phyloP scores from a whole-genome alignment of 1,284 basidiomycete species.

The Cryptococcus amylolentus region DNA sequence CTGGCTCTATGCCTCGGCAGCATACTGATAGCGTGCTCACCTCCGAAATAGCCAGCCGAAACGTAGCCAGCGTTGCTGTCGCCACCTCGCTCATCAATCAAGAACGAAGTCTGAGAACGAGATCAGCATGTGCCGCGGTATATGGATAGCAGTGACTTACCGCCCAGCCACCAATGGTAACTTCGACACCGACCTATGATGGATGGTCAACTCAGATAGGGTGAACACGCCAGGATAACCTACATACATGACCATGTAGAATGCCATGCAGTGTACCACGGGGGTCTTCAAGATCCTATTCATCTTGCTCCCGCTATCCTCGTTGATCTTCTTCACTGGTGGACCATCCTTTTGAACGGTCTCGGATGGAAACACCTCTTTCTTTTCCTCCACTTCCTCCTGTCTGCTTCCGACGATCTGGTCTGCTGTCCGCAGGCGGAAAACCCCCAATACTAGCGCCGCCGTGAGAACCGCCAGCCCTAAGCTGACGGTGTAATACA shows the following conservation, averaged over 20 bases:
- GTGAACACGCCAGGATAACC: background rate
- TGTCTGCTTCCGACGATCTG: slow-evolving; percentile 36
- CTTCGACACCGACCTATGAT: slow-evolving; percentile 39
- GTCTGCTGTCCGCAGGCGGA: slow-evolving; percentile 59
- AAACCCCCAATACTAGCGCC: slow-evolving; percentile 53
- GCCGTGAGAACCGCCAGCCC: slow-evolving; percentile 57
- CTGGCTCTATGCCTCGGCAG: background rate
- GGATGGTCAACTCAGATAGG: background rate
- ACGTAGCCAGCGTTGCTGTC: slow-evolving; percentile 38
- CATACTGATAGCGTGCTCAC: slow-evolving; percentile 13
- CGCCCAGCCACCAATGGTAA: slow-evolving; percentile 43
- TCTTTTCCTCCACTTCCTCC: background rate
- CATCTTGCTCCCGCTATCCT: slow-evolving; percentile 35
- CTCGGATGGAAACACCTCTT: background rate
- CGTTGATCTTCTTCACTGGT: background rate
- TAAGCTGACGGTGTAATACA: slow-evolving; percentile 62
- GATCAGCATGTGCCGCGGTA: background rate
- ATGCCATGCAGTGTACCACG: slow-evolving; percentile 32
- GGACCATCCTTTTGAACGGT: background rate
- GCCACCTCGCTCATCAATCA: slow-evolving; percentile 40
- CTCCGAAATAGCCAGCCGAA: slow-evolving; percentile 44
- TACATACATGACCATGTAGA: slow-evolving; percentile 42
- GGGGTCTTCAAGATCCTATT: slow-evolving; percentile 35
- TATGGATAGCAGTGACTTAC: slow-evolving; percentile 9
- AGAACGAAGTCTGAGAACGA: slow-evolving; percentile 31